Conservation (phyloP, 345 rosid genomes). For the Theobroma cacao region DNA sequence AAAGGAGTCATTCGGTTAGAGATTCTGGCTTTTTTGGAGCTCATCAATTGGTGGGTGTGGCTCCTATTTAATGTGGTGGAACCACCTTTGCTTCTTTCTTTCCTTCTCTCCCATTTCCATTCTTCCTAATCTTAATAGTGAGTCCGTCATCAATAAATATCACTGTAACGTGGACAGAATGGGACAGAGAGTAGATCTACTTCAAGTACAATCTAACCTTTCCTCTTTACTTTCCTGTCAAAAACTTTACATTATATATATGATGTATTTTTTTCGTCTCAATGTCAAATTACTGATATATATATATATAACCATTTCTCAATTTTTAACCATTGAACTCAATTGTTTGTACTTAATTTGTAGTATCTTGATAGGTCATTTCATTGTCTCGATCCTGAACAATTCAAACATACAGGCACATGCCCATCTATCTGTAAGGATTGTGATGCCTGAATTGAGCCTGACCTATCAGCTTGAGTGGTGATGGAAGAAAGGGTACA, state of each 20-base stretch:
- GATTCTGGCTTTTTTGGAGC: slow-evolving; percentile 35
- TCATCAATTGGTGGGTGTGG: slow-evolving; percentile 26
- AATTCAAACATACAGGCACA: not conserved
- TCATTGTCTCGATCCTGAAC: not conserved
- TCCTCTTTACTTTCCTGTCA: not conserved
- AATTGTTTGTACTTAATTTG: not conserved
- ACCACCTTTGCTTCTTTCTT: not conserved
- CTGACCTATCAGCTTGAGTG: not conserved
- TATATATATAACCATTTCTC: no score
- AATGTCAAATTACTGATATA: no score
- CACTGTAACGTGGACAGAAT: slow-evolving; percentile 1
- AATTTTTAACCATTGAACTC: no score
- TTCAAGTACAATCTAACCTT: not conserved
- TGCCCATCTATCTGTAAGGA: not conserved
- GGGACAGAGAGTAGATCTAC: not conserved
- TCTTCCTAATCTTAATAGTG: slow-evolving; percentile 9
- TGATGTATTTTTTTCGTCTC: no score
- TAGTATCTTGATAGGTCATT: slow-evolving; percentile 3
- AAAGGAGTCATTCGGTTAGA: slow-evolving; percentile 27
- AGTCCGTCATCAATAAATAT: slow-evolving; percentile 5
- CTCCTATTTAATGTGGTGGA: slow-evolving; percentile 21
- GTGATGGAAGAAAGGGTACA: not conserved
- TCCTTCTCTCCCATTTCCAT: not conserved
- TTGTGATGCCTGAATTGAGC: not conserved
- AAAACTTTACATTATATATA: not conserved